A percentile compares a stretch with the other conserved stretches of the same genome.
Evolutionary conservation across 2,329 filamentous ascomycete species (phyloP).

Genomic region (Penicillium sp.): DNA sequence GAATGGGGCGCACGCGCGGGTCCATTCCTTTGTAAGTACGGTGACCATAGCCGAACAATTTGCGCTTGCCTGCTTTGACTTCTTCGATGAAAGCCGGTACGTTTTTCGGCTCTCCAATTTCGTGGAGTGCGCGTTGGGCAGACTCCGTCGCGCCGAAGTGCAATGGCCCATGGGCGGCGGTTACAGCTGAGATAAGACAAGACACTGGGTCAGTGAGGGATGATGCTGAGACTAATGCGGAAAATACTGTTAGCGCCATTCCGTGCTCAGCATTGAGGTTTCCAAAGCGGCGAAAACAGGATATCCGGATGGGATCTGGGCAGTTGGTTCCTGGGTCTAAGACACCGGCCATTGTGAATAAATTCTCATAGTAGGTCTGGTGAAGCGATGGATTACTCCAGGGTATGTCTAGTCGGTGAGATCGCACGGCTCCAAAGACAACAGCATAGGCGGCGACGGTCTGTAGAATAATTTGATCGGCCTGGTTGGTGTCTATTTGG

Average conservation of each 20-base stretch:
- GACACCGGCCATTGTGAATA: constrained; percentile 56
- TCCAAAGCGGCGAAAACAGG: constrained; percentile 54
- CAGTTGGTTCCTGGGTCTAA: constrained; percentile 49
- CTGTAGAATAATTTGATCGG: constrained; percentile 27
- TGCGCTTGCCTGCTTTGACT: constrained; percentile 29
- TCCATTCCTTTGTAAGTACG: constrained; percentile 33
- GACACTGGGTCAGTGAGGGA: constrained; percentile 56
- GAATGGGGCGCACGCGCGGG: constrained; percentile 28
- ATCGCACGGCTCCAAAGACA: constrained; percentile 26
- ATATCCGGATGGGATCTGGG: constrained; percentile 48
- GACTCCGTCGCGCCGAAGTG: constrained; percentile 61
- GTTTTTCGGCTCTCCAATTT: constrained; percentile 27
- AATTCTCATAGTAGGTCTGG: constrained; percentile 56
- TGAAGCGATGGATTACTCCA: constrained; percentile 33
- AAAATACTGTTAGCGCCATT: constrained; percentile 58
- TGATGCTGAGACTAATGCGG: constrained; percentile 57
- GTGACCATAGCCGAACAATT: constrained; percentile 35
- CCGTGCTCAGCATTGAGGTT: constrained; percentile 61
- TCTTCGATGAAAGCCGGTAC: constrained; percentile 30
- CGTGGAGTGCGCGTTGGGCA: constrained; percentile 47
- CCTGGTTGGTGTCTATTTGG: constrained; percentile 17
- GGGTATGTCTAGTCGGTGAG: constrained; percentile 24
- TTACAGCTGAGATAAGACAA: constrained; percentile 53
- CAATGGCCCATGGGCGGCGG: constrained; percentile 57
- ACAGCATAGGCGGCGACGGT: constrained; percentile 29